Conservation (phyloP, 2,329 filamentous ascomycete genomes). For the Neonectria ditissima region DNA sequence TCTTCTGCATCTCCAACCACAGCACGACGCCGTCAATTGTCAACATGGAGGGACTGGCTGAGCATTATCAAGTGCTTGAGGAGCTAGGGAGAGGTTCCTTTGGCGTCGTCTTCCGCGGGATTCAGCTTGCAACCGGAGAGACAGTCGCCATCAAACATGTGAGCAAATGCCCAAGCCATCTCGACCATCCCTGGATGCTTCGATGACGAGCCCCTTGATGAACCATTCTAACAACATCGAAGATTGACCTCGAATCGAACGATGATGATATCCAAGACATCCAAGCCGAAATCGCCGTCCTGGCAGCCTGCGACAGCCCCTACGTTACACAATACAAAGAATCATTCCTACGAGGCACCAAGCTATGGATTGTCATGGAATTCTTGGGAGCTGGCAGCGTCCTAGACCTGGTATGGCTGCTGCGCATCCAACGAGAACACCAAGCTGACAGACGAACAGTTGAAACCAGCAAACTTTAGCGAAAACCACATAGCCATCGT, state of each 20-base stretch:
- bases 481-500: slow-evolving; percentile 95
- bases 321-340: slow-evolving; percentile 97
- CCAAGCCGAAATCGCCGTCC: slow-evolving; percentile 93
- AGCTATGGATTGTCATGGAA: slow-evolving; percentile 99
- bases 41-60: slow-evolving; percentile 76
- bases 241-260: slow-evolving; percentile 99
- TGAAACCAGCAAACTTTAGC: slow-evolving; percentile 89
- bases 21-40: slow-evolving; percentile 42
- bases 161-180: slow-evolving; percentile 51
- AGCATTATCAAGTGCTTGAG: slow-evolving; percentile 93
- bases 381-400: slow-evolving; percentile 93
- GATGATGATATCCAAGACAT: slow-evolving; percentile 99
- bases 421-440: not conserved
- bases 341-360: slow-evolving; percentile 94
- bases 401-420: slow-evolving; percentile 79
- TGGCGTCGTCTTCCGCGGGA: slow-evolving; percentile 95
- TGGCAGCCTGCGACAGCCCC: slow-evolving; percentile 93
- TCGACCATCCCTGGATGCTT: slow-evolving; percentile 22
- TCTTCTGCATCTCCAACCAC: slow-evolving; percentile 19
- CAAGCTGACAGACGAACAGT: slow-evolving; percentile 58
- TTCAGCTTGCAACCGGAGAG: slow-evolving; percentile 90
- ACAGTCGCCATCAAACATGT: slow-evolving; percentile 98
- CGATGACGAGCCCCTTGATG: slow-evolving; percentile 24
- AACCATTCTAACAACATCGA: not conserved
- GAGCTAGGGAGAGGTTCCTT: slow-evolving; percentile 94